Evolutionary conservation across 1,139 yeast species (phyloP).

Genomic region (Meyerozyma elateridarum): DNA sequence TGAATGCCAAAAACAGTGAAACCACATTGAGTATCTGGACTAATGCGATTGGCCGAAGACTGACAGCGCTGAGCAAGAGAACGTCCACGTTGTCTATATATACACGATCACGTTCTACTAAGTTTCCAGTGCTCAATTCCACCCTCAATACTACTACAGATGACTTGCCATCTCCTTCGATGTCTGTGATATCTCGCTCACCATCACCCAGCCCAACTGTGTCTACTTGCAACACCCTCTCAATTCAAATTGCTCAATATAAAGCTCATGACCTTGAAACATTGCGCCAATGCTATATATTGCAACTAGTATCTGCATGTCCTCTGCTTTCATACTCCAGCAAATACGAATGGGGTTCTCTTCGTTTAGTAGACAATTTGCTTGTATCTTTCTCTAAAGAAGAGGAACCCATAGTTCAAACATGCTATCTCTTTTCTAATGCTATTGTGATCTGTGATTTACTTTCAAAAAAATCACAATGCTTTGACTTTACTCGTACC

Average conservation of each 20-base stretch:
- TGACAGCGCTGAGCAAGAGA: no score
- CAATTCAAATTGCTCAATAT: constrained; percentile 17
- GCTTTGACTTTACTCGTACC: constrained; percentile 12
- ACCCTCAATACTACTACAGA: constrained; percentile 6
- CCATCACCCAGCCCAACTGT: constrained; percentile 16
- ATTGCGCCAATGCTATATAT: constrained; percentile 27
- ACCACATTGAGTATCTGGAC: no score
- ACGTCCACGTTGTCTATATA: no score
- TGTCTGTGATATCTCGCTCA: constrained; percentile 7
- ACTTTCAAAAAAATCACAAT: no score
- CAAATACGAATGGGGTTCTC: constrained; percentile 28
- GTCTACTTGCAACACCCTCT: constrained; percentile 13
- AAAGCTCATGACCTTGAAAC: constrained; percentile 19
- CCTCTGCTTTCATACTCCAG: constrained; percentile 20
- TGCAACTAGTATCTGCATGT: constrained; percentile 23
- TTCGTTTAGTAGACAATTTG: constrained; percentile 35
- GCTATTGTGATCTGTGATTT: constrained; percentile 23
- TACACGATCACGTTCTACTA: constrained; percentile 2
- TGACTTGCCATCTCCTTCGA: background rate
- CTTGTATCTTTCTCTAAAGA: constrained; percentile 15
- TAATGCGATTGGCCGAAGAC: no score
- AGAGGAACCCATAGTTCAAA: constrained; percentile 8
- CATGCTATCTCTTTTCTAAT: constrained; percentile 32
- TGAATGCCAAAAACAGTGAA: no score
- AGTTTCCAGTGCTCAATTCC: constrained; percentile 10